phyloP scores from a whole-genome alignment of 2,329 filamentous ascomycete genomes.

The Cercospora sojina region DNA sequence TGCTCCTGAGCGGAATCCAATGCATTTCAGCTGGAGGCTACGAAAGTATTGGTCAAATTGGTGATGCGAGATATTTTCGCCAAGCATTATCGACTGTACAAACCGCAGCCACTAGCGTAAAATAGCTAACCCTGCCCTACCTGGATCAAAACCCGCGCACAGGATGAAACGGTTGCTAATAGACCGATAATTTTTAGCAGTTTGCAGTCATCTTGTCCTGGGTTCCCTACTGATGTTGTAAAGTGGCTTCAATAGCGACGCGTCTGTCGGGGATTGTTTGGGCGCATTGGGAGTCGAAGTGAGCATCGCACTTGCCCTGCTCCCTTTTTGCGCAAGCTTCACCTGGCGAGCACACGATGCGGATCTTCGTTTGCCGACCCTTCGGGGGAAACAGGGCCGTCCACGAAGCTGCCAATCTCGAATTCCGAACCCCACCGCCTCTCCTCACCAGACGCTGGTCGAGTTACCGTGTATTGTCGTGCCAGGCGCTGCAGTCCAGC shows the following conservation, averaged over 20 bases:
- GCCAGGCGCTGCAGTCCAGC: background rate
- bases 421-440: conserved; percentile 8
- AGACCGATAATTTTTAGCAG: too few relatives aligned
- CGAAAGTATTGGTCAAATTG: too few relatives aligned
- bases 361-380: conserved; percentile 7
- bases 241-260: background rate
- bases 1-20: too few relatives aligned
- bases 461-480: background rate
- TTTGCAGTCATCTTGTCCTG: too few relatives aligned
- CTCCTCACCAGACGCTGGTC: conserved; percentile 2
- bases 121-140: too few relatives aligned
- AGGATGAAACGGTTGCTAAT: too few relatives aligned
- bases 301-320: background rate
- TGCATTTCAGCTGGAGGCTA: too few relatives aligned
- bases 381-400: conserved; percentile 10
- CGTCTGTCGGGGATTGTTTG: background rate
- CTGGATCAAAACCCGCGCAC: too few relatives aligned
- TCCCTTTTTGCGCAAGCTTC: background rate
- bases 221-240: too few relatives aligned
- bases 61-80: too few relatives aligned
- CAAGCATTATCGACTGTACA: too few relatives aligned
- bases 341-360: conserved; percentile 2
- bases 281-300: conserved; percentile 3
- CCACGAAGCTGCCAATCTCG: background rate
- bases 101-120: too few relatives aligned